Evolutionary conservation across 371 early-diverging fungal genomes (phyloP).

Genomic region (Lichtheimia ramosa): DNA sequence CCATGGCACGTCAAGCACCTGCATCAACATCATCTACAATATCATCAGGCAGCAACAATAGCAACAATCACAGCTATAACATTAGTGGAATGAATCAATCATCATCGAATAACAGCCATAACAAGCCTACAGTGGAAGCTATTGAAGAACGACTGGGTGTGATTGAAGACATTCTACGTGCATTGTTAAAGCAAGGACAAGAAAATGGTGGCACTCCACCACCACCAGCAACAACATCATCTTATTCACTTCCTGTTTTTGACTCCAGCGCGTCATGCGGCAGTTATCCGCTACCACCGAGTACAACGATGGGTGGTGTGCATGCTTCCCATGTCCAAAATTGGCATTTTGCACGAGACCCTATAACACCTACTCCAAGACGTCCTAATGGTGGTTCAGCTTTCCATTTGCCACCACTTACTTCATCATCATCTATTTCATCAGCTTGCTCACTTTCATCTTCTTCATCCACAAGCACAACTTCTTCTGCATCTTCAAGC

Average conservation of each 20-base stretch:
- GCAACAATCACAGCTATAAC: conserved; percentile 3
- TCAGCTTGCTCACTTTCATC: conserved; percentile 8
- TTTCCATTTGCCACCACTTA: conserved; percentile 16
- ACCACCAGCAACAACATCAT: conserved; percentile 2
- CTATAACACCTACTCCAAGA: conserved; percentile 15
- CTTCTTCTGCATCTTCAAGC: conserved; percentile 27
- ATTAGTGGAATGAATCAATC: not conserved
- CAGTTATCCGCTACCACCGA: conserved; percentile 14
- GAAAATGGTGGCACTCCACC: not conserved
- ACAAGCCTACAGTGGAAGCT: conserved; percentile 25
- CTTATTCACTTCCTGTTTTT: conserved; percentile 10
- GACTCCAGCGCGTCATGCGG: conserved; percentile 13
- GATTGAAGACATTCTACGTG: conserved; percentile 41
- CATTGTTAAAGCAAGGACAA: conserved; percentile 21
- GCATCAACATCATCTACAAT: not conserved
- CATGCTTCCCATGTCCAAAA: conserved; percentile 22
- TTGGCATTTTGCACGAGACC: conserved; percentile 11
- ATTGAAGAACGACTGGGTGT: conserved; percentile 40
- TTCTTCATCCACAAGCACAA: conserved; percentile 23
- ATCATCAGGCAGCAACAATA: conserved; percentile 5
- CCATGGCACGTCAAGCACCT: conserved; percentile 2
- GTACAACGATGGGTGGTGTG: not conserved
- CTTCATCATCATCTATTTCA: conserved; percentile 10
- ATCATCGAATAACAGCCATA: not conserved
- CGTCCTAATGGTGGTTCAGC: conserved; percentile 10